Percentiles rank a stretch among this genome's conserved stretches.
phyloP scores from a whole-genome alignment of 768 basidiomycete species.

The Leccinum rimulosum region DNA sequence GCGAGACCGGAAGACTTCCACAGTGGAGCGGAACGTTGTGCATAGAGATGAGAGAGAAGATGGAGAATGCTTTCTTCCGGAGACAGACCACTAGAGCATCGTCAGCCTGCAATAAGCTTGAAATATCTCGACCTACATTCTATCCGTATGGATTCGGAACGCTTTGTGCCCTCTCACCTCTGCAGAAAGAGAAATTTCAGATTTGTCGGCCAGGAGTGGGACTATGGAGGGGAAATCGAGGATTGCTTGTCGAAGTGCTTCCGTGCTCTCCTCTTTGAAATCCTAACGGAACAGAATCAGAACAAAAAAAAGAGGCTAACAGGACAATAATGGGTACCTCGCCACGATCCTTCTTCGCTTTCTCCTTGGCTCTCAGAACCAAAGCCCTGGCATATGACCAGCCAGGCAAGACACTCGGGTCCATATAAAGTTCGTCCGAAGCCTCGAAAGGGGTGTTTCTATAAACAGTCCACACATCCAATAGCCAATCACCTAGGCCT shows the following conservation, averaged over 20 bases:
- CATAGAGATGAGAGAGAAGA: conserved; percentile 87
- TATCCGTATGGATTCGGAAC: conserved; percentile 70
- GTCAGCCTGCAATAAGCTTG: conserved; percentile 7
- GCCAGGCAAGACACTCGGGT: conserved; percentile 70
- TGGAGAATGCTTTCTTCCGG: conserved; percentile 54
- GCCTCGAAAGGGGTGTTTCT: conserved; percentile 6
- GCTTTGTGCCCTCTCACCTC: conserved; percentile 57
- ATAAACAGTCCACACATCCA: conserved; percentile 51
- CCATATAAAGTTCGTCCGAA: conserved; percentile 32
- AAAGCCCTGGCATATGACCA: conserved; percentile 74
- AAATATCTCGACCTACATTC: conserved; percentile 43
- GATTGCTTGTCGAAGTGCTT: conserved; percentile 72
- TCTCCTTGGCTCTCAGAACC: conserved; percentile 54
- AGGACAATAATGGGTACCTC: conserved; percentile 24
- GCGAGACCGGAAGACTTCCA: conserved; percentile 75
- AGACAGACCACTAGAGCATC: conserved; percentile 33
- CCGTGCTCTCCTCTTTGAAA: conserved; percentile 52
- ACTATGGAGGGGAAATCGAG: conserved; percentile 77
- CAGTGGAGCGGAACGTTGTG: conserved; percentile 65
- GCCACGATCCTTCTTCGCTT: conserved; percentile 41
- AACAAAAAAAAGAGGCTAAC: not conserved
- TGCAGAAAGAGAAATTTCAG: conserved; percentile 63
- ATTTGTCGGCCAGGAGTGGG: conserved; percentile 81
- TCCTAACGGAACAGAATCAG: conserved; percentile 36
- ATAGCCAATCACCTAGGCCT: conserved; percentile 76